A percentile compares a stretch with the other conserved stretches of the same genome.
Evolutionary conservation across 2,329 filamentous ascomycete genomes (phyloP).

Genomic region (Drechmeria coniospora): DNA sequence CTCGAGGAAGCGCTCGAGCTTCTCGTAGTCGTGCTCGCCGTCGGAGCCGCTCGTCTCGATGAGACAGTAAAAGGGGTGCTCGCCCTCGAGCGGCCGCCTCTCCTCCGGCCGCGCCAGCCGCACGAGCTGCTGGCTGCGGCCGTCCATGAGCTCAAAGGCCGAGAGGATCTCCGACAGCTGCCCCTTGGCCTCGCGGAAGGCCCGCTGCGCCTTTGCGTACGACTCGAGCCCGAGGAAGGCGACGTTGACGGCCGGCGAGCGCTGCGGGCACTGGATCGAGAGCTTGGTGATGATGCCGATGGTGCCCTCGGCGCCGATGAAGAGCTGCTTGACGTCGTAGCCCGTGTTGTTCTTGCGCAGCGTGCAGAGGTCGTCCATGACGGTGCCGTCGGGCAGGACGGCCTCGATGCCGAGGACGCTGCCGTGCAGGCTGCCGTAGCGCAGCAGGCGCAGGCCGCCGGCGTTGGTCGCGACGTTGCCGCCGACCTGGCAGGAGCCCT

Average conservation of each 20-base stretch:
- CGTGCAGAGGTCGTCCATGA: conserved; percentile 75
- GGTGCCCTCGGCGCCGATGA: conserved; percentile 90
- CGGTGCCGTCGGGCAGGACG: conserved; percentile 82
- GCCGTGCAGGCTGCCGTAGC: conserved; percentile 90
- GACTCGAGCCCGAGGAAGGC: conserved; percentile 86
- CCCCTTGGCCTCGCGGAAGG: conserved; percentile 77
- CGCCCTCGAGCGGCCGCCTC: conserved; percentile 64
- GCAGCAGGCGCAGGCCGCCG: conserved; percentile 72
- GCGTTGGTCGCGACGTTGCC: conserved; percentile 95
- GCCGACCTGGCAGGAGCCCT: conserved; percentile 91
- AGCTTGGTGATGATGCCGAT: conserved; percentile 87
- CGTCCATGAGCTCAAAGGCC: conserved; percentile 96
- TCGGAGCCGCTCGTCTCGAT: conserved; percentile 95
- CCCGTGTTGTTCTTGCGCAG: conserved; percentile 98
- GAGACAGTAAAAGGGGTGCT: conserved; percentile 89
- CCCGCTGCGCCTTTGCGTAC: conserved; percentile 74
- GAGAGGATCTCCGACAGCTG: conserved; percentile 92
- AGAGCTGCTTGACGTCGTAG: conserved; percentile 92
- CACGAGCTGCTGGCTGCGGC: conserved; percentile 63
- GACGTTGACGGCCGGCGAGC: conserved; percentile 79
- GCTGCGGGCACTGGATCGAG: conserved; percentile 77
- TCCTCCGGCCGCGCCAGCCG: conserved; percentile 59
- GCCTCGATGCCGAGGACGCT: conserved; percentile 86
- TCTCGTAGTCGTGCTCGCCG: conserved; percentile 80
- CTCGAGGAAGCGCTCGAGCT: conserved; percentile 81